Base-by-base conservation (phyloP, 169 alveolate genomes). In the Cryptosporidium ryanae region DNA sequence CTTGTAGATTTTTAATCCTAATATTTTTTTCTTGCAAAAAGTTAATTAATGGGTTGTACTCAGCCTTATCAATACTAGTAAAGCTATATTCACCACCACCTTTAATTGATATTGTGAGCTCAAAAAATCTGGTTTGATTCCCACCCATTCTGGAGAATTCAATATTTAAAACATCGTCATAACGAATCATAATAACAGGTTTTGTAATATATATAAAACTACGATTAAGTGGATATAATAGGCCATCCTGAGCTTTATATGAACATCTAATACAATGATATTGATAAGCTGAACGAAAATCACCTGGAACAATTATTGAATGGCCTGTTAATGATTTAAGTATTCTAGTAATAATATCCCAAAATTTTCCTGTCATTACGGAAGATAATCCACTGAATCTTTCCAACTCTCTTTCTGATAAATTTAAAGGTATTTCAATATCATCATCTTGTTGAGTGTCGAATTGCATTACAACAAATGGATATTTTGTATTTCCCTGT, bases 401-500 rank as follows among this genome's bases (percentile, higher is more conserved):
- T 65, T 95, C 94, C 31, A 95, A 84, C 57, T 96, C 96, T 32
- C 93, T 95, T 27, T 94, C 96, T 21, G 96, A 92, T 64, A 97
- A 91, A 82, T 96, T 95, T n/a, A 98, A 83, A 25, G 87, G 87
- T 44, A 76, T 76, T 25, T 94, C 96, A 31, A 97, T 93, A 43
- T 94, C 93, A 48, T 93, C 95, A 57, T 94, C 97, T 82, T 91
- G 95, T 46, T 97, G 99, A 82, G 93, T 94, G 65, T 95, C 97
- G 70, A 98, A 96, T 82, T 98, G 98, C 90, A 98, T 90, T 7
- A 96, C 97, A 59, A 98, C 92, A 90, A 95, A 98, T 43, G 99
- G 98, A 84, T 98, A 97, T 23, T 94, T 92, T 2, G 99, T 97
- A 82, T 98, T 97, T 17, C 99, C 99, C 83, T 96, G 99, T 59